Evolutionary conservation across 805 yeast genomes (phyloP).

Genomic region (Candida peoriensis): DNA sequence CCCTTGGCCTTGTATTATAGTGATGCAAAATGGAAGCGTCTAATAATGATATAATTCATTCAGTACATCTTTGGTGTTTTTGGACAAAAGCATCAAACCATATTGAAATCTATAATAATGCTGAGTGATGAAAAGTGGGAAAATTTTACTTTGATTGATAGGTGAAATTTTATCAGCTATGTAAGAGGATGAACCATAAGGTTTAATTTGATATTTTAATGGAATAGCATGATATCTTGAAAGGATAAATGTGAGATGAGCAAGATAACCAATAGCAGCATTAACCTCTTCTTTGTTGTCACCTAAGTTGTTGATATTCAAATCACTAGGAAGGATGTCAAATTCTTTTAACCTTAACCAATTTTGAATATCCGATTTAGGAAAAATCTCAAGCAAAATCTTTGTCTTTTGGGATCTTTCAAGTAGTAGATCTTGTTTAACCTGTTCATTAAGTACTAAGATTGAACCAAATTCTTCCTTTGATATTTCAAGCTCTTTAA

Average conservation of each 20-base stretch:
- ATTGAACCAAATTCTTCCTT: slow-evolving; percentile 14
- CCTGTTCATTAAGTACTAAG: slow-evolving; percentile 11
- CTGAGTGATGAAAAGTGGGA: slow-evolving; percentile 36
- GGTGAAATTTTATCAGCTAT: slow-evolving; percentile 33
- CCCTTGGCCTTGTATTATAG: slow-evolving; percentile 5
- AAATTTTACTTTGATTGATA: slow-evolving; percentile 27
- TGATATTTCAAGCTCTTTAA: background rate
- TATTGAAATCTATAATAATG: slow-evolving; percentile 35
- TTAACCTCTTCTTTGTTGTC: slow-evolving; percentile 23
- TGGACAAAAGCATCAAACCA: slow-evolving; percentile 31
- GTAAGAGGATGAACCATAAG: slow-evolving; percentile 36
- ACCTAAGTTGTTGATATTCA: slow-evolving; percentile 12
- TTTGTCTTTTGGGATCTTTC: slow-evolving; percentile 20
- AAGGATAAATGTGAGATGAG: slow-evolving; percentile 27
- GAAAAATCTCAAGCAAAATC: slow-evolving; percentile 26
- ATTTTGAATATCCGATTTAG: slow-evolving; percentile 20
- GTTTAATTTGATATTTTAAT: slow-evolving; percentile 33
- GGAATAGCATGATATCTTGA: slow-evolving; percentile 32
- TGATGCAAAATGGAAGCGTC: slow-evolving; percentile 4
- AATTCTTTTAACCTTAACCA: slow-evolving; percentile 19
- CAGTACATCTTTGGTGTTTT: slow-evolving; percentile 32
- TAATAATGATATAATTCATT: slow-evolving; percentile 14
- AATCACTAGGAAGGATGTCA: slow-evolving; percentile 22
- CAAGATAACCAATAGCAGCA: slow-evolving; percentile 31
- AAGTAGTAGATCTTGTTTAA: slow-evolving; percentile 13